Conservation (phyloP, 192 early-diverging fungal genomes). For the Backusella parvicylindrica region DNA sequence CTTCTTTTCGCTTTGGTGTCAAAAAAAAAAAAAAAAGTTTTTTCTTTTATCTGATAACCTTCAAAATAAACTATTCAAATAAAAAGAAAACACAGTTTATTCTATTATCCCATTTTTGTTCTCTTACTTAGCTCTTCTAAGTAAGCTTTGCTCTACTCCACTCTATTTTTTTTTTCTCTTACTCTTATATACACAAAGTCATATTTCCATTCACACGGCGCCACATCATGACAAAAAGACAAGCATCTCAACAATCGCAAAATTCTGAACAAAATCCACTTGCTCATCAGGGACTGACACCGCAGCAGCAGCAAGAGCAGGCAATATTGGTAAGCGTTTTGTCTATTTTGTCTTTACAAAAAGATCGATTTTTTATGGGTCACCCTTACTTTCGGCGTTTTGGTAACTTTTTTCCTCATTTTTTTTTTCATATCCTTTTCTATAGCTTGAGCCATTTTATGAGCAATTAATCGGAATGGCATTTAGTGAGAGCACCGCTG, state of each 20-base stretch:
- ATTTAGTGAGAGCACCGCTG: constrained; percentile 39
- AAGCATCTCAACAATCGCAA: constrained; percentile 1
- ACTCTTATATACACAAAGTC: neutral
- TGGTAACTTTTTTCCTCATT: neutral
- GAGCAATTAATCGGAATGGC: constrained; percentile 38
- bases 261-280: neutral
- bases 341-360: neutral
- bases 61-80: neutral
- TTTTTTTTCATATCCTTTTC: neutral
- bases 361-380: neutral
- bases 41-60: neutral
- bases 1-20: neutral
- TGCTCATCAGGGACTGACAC: neutral
- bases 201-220: neutral
- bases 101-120: neutral
- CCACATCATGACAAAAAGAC: constrained; percentile 5
- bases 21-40: neutral
- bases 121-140: neutral
- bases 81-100: neutral
- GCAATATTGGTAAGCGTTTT: neutral
- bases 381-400: neutral
- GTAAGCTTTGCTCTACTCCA: neutral
- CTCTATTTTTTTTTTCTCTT: neutral
- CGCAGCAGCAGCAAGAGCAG: neutral
- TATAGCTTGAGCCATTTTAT: constrained; percentile 49